phyloP scores from a whole-genome alignment of 2,329 filamentous ascomycete genomes.

The Cercospora nicotianae region DNA sequence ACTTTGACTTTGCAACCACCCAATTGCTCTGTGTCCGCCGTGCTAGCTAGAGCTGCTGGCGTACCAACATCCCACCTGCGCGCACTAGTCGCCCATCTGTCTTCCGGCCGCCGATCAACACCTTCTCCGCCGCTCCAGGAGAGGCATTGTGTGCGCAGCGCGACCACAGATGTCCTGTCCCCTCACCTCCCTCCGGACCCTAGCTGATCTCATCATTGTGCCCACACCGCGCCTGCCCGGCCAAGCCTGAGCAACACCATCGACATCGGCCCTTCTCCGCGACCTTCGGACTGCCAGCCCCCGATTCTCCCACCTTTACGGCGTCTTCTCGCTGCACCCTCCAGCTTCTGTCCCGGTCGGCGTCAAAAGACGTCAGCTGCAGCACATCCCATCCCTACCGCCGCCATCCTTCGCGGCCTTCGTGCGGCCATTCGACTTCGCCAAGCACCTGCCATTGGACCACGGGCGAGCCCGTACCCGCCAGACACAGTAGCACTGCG shows the following conservation, averaged over 20 bases:
- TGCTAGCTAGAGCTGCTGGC: not conserved
- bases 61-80: not conserved
- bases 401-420: conserved; percentile 5
- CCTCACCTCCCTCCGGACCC: not conserved
- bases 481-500: conserved; percentile 19
- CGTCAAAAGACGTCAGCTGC: not conserved
- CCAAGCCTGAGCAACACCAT: conserved; percentile 11
- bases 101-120: conserved; percentile 12
- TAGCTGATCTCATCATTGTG: not conserved
- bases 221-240: conserved; percentile 9
- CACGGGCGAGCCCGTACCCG: conserved; percentile 14
- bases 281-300: conserved; percentile 23
- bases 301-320: conserved; percentile 25
- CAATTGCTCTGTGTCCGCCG: not conserved
- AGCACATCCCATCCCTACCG: not conserved
- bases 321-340: conserved; percentile 22
- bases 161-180: not conserved
- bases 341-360: not conserved
- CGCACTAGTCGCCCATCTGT: conserved; percentile 2
- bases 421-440: conserved; percentile 3
- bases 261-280: conserved; percentile 24
- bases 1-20: not conserved
- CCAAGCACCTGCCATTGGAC: conserved; percentile 16
- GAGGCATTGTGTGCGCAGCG: conserved; percentile 7
- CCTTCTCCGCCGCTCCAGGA: conserved; percentile 13